A percentile compares a stretch with the other conserved stretches of the same genome.
phyloP scores from a whole-genome alignment of 192 early-diverging fungal species.

The Coemansia umbellata region DNA sequence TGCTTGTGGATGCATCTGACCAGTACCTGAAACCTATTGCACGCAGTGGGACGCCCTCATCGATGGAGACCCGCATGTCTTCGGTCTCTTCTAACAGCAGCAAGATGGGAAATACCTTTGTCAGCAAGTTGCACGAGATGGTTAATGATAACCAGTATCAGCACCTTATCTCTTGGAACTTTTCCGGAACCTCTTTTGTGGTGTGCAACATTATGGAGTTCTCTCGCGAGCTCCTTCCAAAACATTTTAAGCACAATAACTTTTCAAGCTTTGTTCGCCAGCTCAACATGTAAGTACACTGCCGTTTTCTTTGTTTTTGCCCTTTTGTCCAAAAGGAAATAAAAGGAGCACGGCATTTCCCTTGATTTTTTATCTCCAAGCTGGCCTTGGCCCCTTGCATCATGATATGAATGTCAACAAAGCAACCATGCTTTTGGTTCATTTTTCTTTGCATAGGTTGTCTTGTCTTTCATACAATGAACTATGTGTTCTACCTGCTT shows the following conservation, averaged over 20 bases:
- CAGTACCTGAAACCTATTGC: constrained; percentile 51
- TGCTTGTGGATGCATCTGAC: constrained; percentile 46
- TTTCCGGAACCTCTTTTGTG: constrained; percentile 81
- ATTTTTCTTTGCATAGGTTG: too few relatives aligned
- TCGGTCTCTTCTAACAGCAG: constrained; percentile 45
- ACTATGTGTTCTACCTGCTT: too few relatives aligned
- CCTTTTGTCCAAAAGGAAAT: constrained; percentile 1
- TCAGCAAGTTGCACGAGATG: constrained; percentile 70
- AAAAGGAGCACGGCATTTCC: too few relatives aligned
- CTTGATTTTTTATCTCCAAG: too few relatives aligned
- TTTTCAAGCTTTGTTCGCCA: constrained; percentile 87
- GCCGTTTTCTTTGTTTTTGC: background rate
- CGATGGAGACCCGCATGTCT: constrained; percentile 47
- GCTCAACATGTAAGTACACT: constrained; percentile 66
- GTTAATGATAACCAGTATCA: constrained; percentile 82
- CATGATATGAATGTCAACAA: too few relatives aligned
- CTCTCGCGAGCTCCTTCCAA: constrained; percentile 82
- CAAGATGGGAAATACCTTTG: constrained; percentile 56
- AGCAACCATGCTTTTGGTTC: too few relatives aligned
- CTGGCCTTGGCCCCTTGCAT: too few relatives aligned
- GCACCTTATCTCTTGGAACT: constrained; percentile 87
- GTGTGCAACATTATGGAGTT: constrained; percentile 91
- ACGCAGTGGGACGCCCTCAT: constrained; percentile 50
- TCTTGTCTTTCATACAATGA: too few relatives aligned
- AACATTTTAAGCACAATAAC: constrained; percentile 94